These are phyloP conservation scores for Lasiodiplodia theobromae DNA, from an alignment of 2,329 filamentous ascomycete genomes.

Conservation along the genomic window DNA sequence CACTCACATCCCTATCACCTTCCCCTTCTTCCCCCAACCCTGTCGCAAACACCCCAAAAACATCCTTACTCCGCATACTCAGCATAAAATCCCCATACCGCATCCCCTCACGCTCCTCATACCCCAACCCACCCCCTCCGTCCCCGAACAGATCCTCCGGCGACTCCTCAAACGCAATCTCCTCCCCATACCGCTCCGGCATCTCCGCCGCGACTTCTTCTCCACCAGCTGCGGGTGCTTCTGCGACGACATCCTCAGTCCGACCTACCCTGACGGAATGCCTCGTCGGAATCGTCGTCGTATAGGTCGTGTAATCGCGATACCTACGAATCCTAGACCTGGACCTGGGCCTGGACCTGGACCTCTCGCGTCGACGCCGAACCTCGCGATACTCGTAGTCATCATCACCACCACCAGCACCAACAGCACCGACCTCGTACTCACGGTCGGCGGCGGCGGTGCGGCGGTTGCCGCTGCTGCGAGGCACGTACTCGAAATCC, in stretches of 20 bases:
- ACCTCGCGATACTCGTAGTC: too few relatives aligned
- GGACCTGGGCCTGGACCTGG: too few relatives aligned
- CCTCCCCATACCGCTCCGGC: not conserved
- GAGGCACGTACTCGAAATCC: too few relatives aligned
- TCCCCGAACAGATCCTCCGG: not conserved
- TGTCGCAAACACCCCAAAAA: constrained; percentile 11
- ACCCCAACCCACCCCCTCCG: not conserved
- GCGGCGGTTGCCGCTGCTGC: too few relatives aligned
- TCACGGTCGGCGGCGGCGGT: too few relatives aligned
- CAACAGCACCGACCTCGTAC: too few relatives aligned
- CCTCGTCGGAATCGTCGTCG: too few relatives aligned
- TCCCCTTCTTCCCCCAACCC: not conserved
- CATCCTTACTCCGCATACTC: not conserved
- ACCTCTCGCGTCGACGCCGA: too few relatives aligned
- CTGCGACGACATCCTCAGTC: not conserved
- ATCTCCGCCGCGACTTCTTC: not conserved
- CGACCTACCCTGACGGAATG: too few relatives aligned
- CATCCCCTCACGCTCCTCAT: not conserved
- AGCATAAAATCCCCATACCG: constrained; percentile 5
- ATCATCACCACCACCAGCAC: too few relatives aligned
- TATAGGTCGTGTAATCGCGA: too few relatives aligned
- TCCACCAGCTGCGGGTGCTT: not conserved
- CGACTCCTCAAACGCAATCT: not conserved
- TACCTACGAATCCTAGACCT: too few relatives aligned
- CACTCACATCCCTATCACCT: not conserved